Base-by-base conservation (phyloP, 768 basidiomycete genomes). In the Kwoniella sp. region DNA sequence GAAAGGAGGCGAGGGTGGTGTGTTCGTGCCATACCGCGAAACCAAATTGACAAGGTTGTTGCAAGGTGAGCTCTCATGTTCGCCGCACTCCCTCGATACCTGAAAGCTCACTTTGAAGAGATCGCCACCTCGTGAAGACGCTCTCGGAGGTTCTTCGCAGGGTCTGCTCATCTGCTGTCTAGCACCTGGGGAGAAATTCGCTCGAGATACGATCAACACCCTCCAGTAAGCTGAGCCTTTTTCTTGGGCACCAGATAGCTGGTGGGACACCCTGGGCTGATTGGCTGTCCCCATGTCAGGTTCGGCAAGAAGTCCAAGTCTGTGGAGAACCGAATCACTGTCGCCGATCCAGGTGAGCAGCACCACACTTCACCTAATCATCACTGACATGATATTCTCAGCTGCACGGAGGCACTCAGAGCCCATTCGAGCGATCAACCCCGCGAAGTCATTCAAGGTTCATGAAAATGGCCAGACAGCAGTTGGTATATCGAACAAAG, bases 181-280 rank as follows among this genome's bases (percentile, higher is more conserved):
- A 9, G 90, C 92, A 11, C 92, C 93, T 17, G 90, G 90, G 1
- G 82, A 81, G 34, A 92, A 88, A 78, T 92, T 92, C 70, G 84
- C 90, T 60, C 88, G 90, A 78, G 92, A 94, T 80, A 92, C 92
- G 4, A 83, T 93, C 17, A 92, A 93, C 78, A 94, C 93, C 3
- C 84, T 95, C n/a, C 92, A 93, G 91, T 91, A 72, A 55, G 84
- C 81, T 34, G 55, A 41, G n/a, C n/a, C n/a, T n/a, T n/a, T n/a
- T n/a, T 25, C 52, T 41, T 25, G 15, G 17, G 11, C 20, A 23
- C 50, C 20, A 17, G 23, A 4, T 28, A 5, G 4, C 23, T 25
- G 4, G n/a, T 9, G 17, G 50, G 5, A 25, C 22, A 51, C 11
- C 20, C 22, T 9, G 22, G 9, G 23, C 50, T 51, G 50, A 51